These are phyloP conservation scores for Fusarium sp. DNA, from an alignment of 2,329 filamentous ascomycete species.

Conservation along the genomic window DNA sequence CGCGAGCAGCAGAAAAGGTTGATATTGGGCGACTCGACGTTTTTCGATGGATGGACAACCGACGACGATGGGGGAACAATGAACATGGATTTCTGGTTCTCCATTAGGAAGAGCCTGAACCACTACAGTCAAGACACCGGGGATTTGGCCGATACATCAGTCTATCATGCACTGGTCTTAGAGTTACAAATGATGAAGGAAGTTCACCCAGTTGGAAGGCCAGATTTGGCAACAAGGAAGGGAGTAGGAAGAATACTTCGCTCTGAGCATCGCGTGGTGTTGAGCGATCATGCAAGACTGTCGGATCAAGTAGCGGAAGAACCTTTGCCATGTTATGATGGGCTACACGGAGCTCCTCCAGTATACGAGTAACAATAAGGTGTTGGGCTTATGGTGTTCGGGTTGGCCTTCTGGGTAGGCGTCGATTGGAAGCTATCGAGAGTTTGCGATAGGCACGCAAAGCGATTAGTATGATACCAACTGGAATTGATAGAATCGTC, in stretches of 20 bases:
- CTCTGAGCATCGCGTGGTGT: conserved; percentile 84
- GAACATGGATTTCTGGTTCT: conserved; percentile 75
- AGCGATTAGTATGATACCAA: background rate
- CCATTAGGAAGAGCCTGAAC: conserved; percentile 43
- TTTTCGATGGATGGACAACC: conserved; percentile 90
- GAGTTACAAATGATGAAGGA: conserved; percentile 95
- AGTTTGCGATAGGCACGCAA: background rate
- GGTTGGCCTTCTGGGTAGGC: background rate
- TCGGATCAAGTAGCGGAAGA: background rate
- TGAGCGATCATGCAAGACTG: conserved; percentile 69
- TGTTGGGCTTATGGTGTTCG: no score
- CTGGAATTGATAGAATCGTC: background rate
- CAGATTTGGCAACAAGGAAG: conserved; percentile 78
- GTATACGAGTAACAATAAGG: background rate
- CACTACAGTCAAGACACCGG: conserved; percentile 82
- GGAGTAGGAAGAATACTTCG: conserved; percentile 88
- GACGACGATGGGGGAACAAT: conserved; percentile 59
- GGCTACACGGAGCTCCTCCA: conserved; percentile 8
- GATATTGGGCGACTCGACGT: conserved; percentile 79
- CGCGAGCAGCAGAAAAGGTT: conserved; percentile 69
- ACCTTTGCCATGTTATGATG: conserved; percentile 16
- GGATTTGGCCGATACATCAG: conserved; percentile 76
- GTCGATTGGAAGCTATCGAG: background rate
- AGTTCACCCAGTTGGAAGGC: conserved; percentile 73
- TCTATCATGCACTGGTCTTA: conserved; percentile 85